A percentile compares a stretch with the other conserved stretches of the same genome.
These are phyloP conservation scores for Calvatia gigantea DNA, from an alignment of 768 basidiomycete species.

Conservation along the genomic window DNA sequence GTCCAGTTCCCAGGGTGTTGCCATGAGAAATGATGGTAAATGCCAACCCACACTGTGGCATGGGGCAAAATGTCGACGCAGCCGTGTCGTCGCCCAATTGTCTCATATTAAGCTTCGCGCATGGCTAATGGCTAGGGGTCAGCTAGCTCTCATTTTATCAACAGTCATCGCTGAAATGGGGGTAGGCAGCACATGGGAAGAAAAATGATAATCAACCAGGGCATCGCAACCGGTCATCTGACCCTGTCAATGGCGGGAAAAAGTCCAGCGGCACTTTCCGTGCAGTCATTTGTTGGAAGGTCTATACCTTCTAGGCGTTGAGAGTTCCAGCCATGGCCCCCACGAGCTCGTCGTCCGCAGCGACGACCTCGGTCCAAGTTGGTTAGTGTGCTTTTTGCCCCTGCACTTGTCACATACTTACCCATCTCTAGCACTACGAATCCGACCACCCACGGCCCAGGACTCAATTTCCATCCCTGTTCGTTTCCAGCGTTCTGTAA, in stretches of 20 bases:
- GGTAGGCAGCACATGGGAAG: background rate
- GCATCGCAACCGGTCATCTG: constrained; percentile 8
- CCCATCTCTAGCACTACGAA: constrained; percentile 67
- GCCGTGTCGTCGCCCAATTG: no score
- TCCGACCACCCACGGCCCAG: constrained; percentile 82
- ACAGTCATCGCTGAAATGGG: background rate
- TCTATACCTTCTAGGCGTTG: constrained; percentile 24
- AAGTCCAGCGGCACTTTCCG: constrained; percentile 33
- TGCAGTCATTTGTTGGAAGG: constrained; percentile 27
- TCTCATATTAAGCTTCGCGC: no score
- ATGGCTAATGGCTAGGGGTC: no score
- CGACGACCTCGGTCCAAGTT: constrained; percentile 91
- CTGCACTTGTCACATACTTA: background rate
- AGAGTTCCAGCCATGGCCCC: constrained; percentile 65
- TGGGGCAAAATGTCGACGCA: background rate
- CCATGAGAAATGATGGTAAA: constrained; percentile 10
- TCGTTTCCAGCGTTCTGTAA: constrained; percentile 89
- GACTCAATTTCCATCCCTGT: constrained; percentile 85
- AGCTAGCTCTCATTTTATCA: no score
- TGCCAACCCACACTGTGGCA: background rate
- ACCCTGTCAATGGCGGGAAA: constrained; percentile 20
- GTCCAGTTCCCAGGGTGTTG: constrained; percentile 3
- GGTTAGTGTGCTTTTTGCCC: constrained; percentile 51
- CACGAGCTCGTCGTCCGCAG: constrained; percentile 61
- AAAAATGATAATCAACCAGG: background rate